Conservation (phyloP, 768 basidiomycete species). For the Trametes coccinea region DNA sequence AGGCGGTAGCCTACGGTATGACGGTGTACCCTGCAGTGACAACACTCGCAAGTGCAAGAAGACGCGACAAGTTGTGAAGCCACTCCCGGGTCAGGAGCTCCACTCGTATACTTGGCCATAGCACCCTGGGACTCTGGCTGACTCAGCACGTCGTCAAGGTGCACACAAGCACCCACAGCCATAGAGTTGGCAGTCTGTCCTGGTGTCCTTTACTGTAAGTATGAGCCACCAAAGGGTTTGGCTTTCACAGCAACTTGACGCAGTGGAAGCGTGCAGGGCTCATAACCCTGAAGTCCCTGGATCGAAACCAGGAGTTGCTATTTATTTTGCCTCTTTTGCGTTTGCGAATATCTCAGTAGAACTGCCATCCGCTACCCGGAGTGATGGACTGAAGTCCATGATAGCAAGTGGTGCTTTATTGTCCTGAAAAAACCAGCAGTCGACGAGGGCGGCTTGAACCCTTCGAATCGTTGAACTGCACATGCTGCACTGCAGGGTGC, state of each 20-base stretch:
- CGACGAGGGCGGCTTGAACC: too few relatives aligned
- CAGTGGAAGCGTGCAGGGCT: slow-evolving; percentile 21
- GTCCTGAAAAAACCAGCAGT: too few relatives aligned
- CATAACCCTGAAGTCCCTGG: slow-evolving; percentile 22
- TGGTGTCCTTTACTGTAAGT: neutral
- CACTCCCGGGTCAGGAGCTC: too few relatives aligned
- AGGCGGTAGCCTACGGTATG: too few relatives aligned
- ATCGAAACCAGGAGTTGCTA: slow-evolving; percentile 24
- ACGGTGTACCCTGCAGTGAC: neutral
- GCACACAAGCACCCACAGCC: slow-evolving; percentile 13
- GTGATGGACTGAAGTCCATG: too few relatives aligned
- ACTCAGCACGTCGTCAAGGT: neutral
- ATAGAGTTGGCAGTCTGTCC: neutral
- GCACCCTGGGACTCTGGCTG: neutral
- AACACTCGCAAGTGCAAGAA: neutral
- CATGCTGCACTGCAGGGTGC: too few relatives aligned
- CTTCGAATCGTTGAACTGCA: too few relatives aligned
- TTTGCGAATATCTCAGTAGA: too few relatives aligned
- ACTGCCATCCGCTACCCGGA: too few relatives aligned
- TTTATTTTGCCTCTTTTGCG: too few relatives aligned
- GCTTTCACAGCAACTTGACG: slow-evolving; percentile 11
- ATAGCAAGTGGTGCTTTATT: too few relatives aligned
- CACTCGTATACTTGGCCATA: too few relatives aligned
- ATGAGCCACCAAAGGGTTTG: neutral
- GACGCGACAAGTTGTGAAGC: neutral